phyloP scores from a whole-genome alignment of 495 filamentous ascomycete genomes.

The Aspergillus heteromorphus region DNA sequence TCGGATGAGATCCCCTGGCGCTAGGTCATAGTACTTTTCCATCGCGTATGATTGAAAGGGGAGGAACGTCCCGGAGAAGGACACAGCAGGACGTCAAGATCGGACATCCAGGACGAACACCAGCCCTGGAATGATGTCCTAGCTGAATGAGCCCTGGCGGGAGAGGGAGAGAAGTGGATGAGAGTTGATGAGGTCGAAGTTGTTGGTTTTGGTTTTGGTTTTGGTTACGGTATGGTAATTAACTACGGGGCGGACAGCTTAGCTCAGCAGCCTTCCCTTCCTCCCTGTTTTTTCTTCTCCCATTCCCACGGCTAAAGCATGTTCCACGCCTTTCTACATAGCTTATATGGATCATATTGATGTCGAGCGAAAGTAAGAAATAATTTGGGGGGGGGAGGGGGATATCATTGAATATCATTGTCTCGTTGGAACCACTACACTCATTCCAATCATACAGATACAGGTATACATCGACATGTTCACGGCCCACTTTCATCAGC shows the following conservation, averaged over 20 bases:
- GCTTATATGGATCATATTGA: no score
- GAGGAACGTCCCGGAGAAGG: background rate
- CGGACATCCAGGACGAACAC: background rate
- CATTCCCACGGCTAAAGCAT: background rate
- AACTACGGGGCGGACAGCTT: background rate
- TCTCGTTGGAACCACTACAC: background rate
- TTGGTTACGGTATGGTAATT: background rate
- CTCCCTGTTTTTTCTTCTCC: background rate
- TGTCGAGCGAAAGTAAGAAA: no score
- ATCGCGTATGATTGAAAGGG: conserved; percentile 6
- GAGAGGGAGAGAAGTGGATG: background rate
- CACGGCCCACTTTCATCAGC: no score
- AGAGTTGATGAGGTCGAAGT: no score
- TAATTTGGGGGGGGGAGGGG: no score
- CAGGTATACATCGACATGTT: conserved; percentile 1
- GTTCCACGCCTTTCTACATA: background rate
- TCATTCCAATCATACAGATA: conserved; percentile 9
- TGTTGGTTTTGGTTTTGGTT: no score
- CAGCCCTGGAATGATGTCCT: no score
- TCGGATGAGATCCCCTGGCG: conserved; percentile 16
- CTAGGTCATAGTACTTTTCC: conserved; percentile 17
- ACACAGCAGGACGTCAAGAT: background rate
- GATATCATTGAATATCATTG: background rate
- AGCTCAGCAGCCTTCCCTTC: background rate
- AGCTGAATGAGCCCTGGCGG: background rate